Evolutionary conservation across 139 green algal species (phyloP), one percentile per base, ranked within the genome.

Genomic region (Yamagishiella unicocca): DNA sequence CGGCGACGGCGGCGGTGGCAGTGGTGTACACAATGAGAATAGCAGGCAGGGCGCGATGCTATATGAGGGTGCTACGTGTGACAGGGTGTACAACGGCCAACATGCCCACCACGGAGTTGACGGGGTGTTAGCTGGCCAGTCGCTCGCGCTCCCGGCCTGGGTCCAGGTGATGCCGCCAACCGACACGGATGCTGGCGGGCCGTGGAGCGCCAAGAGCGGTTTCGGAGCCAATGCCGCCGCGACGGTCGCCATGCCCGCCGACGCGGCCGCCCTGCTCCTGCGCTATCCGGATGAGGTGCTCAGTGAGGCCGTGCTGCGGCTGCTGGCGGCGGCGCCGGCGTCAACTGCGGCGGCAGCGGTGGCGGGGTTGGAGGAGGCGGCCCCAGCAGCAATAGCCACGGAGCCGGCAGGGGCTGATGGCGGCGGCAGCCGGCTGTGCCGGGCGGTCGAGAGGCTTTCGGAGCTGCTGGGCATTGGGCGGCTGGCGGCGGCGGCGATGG

Each of bases 391-490:
- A 31, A n/a, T 50, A 31, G 37, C 37, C 1, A 37, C 68, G 9
- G n/a, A 2, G 64, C 27, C 62, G 5, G 25, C 27, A 6, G 27
- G 27, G 62, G 22, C 62, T n/a, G 62, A 19, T 5, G 2, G 37
- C 35, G 2, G 40, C 24, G 70, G 70, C n/a, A 33, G 19, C 19
- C 14, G 50, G 2, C 24, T 84, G 54, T 37, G 14, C 1, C 7
- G 19, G 38, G 77, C 55, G 37, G 54, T 84, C 55, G 38, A 38
- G 37, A 27, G 42, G 55, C 54, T 84, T 25, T 40, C 37, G 27
- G 40, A 64, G 55, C 33, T 84, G 54, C 55, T 84, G 38, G 55
- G 55, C 12, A 29, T 84, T 25, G 77, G 77, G 25, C 55, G 55
- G 25, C 55, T 40, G 25, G 77, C 77, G n/a, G 77, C 77, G 37